Conservation (phyloP, 495 filamentous ascomycete species). For the Aspergillus heteromorphus region DNA sequence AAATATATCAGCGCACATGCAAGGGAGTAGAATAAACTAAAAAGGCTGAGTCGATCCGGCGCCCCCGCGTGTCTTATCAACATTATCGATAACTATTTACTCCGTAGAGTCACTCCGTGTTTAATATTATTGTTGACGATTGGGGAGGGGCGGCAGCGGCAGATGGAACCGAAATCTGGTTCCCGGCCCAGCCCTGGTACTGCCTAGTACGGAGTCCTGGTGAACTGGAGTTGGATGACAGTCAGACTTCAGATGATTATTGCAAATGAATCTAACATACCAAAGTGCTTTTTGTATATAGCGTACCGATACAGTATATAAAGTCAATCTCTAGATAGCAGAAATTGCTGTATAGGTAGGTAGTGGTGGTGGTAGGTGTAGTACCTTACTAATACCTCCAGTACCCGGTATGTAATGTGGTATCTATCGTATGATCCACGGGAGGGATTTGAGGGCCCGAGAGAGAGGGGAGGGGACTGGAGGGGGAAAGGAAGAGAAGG, state of each 20-base stretch:
- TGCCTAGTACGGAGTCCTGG: no score
- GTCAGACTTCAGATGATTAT: no score
- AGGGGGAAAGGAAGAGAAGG: background rate
- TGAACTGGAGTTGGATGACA: no score
- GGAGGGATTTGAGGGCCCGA: background rate
- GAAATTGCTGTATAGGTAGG: no score
- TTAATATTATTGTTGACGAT: background rate
- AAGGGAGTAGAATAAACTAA: conserved; percentile 13
- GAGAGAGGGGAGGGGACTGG: no score
- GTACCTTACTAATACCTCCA: no score
- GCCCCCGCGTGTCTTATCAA: conserved; percentile 16
- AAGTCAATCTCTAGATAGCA: no score
- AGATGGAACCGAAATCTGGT: background rate
- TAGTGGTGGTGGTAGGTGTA: no score
- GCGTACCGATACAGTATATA: no score
- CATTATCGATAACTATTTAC: conserved; percentile 10
- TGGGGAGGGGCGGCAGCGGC: background rate
- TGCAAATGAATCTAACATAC: no score
- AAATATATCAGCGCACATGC: conserved; percentile 17
- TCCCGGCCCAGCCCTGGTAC: no score
- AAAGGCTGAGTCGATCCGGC: conserved; percentile 8
- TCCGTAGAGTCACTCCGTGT: background rate
- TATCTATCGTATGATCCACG: conserved; percentile 12
- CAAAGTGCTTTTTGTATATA: no score
- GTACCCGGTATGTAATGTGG: background rate